Base-by-base conservation (phyloP, 345 rosid genomes). In the Hibiscus syriacus region DNA sequence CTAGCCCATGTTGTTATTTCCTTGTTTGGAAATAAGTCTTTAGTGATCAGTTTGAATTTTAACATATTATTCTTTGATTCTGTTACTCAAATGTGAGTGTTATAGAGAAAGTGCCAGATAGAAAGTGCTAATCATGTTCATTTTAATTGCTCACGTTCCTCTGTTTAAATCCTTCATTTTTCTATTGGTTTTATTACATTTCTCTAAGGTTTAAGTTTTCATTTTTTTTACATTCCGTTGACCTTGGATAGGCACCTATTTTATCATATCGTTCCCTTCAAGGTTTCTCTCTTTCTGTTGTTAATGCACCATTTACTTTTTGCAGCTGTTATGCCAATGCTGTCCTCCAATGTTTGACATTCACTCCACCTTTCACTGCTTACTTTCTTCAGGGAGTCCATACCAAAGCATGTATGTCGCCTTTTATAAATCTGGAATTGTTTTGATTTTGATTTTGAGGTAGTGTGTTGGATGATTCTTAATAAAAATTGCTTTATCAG, bases 251-350 rank as follows among this genome's bases (percentile, higher is more conserved):
- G 50, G 49, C 14, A 1, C 41, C 9, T 34, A 10, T 22, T 39
- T 61, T 48, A 23, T 43, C 39, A 20, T 6, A 22, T 62, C 6
- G 43, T 62, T 62, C 20, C 30, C 34, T 22, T 1, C 14, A 41
- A 23, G 6, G 32, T 39, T 39, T 58, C 46, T 59, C n/a, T 12
- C 20, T 41, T 39, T 6, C 34, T 62, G 34, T 41, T 45, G 36
- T 26, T 64, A 27, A 13, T 72, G 57, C 59, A 63, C 16, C 58
- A 41, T 75, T 68, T 76, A 61, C 67, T 72, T 76, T 68, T 66
- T 80, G 84, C 97, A 95, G 98, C 81, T 95, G 99, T 73, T 95
- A 90, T 82, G 99, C 98, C 43, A 92, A 95, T 77, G 92, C 82
- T 70, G 91, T 90, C 63, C 83, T 95, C 75, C 98, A 95, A 74